Conservation (phyloP, 148 eudicot species). For the Dysphania ambrosioides region DNA sequence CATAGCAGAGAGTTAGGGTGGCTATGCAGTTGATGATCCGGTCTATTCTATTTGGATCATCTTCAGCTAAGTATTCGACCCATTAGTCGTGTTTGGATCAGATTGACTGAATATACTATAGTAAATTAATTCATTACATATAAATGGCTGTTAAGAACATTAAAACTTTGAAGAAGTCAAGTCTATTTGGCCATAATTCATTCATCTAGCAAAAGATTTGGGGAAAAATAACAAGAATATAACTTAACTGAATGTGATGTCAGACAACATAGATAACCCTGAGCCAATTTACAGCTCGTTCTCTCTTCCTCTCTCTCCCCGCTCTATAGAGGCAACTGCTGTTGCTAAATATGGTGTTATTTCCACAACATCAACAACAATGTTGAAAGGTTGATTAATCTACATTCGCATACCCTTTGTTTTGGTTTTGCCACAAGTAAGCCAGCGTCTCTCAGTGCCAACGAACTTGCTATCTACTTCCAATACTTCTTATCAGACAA, state of each 20-base stretch:
- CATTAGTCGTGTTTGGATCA: no score
- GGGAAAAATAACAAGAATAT: conserved; percentile 4
- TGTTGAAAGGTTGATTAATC: not conserved
- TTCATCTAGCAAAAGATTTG: not conserved
- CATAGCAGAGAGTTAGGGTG: no score
- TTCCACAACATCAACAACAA: not conserved
- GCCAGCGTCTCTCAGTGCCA: not conserved
- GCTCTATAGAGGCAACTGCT: no score
- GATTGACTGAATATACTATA: no score
- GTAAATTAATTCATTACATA: not conserved
- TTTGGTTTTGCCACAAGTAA: not conserved
- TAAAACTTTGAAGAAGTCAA: conserved; percentile 8
- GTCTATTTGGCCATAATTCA: conserved; percentile 6
- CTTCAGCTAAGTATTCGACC: no score
- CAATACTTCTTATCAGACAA: conserved; percentile 42
- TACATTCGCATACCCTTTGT: not conserved
- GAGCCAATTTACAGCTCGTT: no score
- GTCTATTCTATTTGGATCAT: no score
- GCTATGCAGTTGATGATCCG: no score
- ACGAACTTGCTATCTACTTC: conserved; percentile 15
- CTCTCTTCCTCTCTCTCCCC: no score
- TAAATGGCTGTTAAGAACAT: not conserved
- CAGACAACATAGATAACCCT: conserved; percentile 9
- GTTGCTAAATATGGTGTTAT: conserved; percentile 2
- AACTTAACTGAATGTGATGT: not conserved